A percentile compares a stretch with the other conserved stretches of the same genome.
These are phyloP conservation scores for Penicillium sp. DNA, from an alignment of 2,329 filamentous ascomycete genomes.

Conservation along the genomic window DNA sequence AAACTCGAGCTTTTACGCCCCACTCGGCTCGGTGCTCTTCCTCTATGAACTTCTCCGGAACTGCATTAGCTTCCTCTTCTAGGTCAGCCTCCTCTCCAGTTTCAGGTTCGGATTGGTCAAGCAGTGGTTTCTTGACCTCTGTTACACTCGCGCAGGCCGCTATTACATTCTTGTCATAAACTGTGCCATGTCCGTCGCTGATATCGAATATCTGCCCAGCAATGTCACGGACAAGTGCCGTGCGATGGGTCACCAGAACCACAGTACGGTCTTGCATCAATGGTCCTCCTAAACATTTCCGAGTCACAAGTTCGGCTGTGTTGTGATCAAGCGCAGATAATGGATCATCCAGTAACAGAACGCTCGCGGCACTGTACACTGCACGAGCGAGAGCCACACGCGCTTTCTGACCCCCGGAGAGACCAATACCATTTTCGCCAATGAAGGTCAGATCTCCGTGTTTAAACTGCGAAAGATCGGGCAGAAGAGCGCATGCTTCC, in stretches of 20 bases:
- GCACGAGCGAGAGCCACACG: slow-evolving; percentile 65
- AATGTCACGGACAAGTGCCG: slow-evolving; percentile 72
- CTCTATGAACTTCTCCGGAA: slow-evolving; percentile 77
- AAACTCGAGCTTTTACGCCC: slow-evolving; percentile 74
- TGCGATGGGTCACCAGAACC: slow-evolving; percentile 67
- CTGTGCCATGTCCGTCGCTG: slow-evolving; percentile 60
- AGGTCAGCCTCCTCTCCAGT: slow-evolving; percentile 36
- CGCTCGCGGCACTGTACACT: slow-evolving; percentile 59
- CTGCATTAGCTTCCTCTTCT: slow-evolving; percentile 54
- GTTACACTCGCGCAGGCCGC: slow-evolving; percentile 46
- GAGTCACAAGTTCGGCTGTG: slow-evolving; percentile 65
- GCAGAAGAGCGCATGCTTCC: slow-evolving; percentile 64
- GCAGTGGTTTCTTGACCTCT: slow-evolving; percentile 31
- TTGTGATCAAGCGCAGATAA: slow-evolving; percentile 66
- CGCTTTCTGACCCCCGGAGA: slow-evolving; percentile 66
- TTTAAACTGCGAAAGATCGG: slow-evolving; percentile 66
- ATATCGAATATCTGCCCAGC: slow-evolving; percentile 77
- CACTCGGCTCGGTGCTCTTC: slow-evolving; percentile 76
- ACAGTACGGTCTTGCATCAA: slow-evolving; percentile 59
- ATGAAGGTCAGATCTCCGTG: slow-evolving; percentile 66
- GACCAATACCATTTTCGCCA: slow-evolving; percentile 64
- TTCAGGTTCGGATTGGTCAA: slow-evolving; percentile 20
- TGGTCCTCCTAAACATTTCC: slow-evolving; percentile 60
- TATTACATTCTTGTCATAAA: slow-evolving; percentile 54
- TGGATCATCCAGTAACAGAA: slow-evolving; percentile 64